Base-by-base conservation (phyloP, 176 grass and related monocot species). In the Poa annua region DNA sequence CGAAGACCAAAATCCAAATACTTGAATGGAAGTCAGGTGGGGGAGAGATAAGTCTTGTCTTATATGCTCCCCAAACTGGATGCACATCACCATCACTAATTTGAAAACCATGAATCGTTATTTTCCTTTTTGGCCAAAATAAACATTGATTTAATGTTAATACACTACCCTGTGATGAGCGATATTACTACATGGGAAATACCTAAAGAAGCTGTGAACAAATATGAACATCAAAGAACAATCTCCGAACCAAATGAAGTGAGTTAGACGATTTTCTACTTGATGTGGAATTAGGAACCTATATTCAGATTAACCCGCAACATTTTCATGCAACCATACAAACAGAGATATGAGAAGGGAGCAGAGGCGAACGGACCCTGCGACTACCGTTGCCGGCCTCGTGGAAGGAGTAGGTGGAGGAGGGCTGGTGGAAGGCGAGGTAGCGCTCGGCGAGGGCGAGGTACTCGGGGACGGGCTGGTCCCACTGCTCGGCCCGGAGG, bases 401-500 rank as follows among this genome's bases (percentile, higher is more conserved):
- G 42, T 98, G 86, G 83, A 94, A 93, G 55, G 86, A 85, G 73
- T 98, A 98, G 41, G 85, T 84, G 65, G 95, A 98, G 22, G 70
- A 62, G 32, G 86, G 88, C 66, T 98, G 90, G 16, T 93, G 90
- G 75, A 93, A 86, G 34, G 90, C 90, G 55, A 95, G 90, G 88
- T 98, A 95, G 20, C 82, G 88, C 86, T 98, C 95, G 52, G 85
- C 84, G 7, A 93, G 95, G 0, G 75, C 35, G 57, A 98, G 79
- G 55, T 98, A 98, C 53, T 98, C 95, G 36, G 64, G 0, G 33
- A 91, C 84, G n/a, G 92, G 77, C 66, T 93, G 92, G 85, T 98
- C 95, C 95, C 95, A 98, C 76, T 93, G 95, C 85, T 98, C 95
- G 6, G 92, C 90, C 7, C 95, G 91, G 80, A 95, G 88, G 70